phyloP scores from a whole-genome alignment of 129 eudicot species.

The Chrysanthemum seticuspe region DNA sequence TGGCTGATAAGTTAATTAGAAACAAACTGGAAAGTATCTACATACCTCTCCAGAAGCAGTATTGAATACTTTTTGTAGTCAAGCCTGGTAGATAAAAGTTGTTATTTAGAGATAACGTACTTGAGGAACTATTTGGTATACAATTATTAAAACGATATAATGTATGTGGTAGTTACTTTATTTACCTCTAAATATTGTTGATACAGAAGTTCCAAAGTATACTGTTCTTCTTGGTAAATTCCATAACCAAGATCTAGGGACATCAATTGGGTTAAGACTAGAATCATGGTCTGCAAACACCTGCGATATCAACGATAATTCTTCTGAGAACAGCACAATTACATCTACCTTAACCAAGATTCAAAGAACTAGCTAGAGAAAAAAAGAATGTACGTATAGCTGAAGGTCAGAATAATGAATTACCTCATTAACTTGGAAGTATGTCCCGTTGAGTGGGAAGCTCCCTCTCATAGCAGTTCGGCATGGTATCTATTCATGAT shows the following conservation, averaged over 20 bases:
- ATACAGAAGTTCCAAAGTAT: conserved; percentile 84
- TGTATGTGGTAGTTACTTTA: neutral
- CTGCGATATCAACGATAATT: conserved; percentile 37
- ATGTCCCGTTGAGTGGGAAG: conserved; percentile 92
- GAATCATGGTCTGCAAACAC: conserved; percentile 94
- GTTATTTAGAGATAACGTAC: neutral
- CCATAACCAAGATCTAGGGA: conserved; percentile 84
- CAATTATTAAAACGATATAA: neutral
- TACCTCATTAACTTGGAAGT: conserved; percentile 98
- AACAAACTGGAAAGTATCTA: conserved; percentile 10
- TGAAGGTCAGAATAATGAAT: conserved; percentile 4
- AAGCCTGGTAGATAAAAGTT: conserved; percentile 45
- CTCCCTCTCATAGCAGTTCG: conserved; percentile 98
- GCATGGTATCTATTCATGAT: conserved; percentile 68
- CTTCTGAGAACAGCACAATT: neutral
- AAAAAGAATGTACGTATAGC: neutral
- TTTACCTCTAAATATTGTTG: conserved; percentile 83
- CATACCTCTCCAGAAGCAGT: conserved; percentile 95
- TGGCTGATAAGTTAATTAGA: neutral
- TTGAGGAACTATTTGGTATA: neutral
- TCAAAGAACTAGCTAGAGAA: neutral
- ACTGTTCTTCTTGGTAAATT: conserved; percentile 80
- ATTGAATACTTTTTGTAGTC: conserved; percentile 65
- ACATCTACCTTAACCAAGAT: conserved; percentile 4
- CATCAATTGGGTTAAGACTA: conserved; percentile 71